Evolutionary conservation across 2,329 filamentous ascomycete species (phyloP).

Genomic region (Pestalotiopsis sp.): DNA sequence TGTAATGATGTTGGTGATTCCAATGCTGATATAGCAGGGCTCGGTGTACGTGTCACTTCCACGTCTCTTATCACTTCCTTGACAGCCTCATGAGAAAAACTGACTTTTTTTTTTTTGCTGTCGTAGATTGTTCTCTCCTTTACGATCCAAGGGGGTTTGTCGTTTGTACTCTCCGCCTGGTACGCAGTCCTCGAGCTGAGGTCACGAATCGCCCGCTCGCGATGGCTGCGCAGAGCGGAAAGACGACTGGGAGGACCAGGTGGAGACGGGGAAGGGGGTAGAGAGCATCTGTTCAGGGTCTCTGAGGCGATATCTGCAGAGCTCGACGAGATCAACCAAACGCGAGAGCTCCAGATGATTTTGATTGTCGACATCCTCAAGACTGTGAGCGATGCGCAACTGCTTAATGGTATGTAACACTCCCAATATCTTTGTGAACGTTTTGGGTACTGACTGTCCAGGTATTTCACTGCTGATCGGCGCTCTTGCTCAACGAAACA

Average conservation of each 20-base stretch:
- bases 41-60: not conserved
- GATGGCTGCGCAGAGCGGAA: not conserved
- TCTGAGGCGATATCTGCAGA: not conserved
- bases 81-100: not conserved
- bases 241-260: not conserved
- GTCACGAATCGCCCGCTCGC: not conserved
- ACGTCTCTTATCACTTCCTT: not conserved
- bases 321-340: not conserved
- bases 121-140: not conserved
- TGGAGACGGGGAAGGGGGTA: not conserved
- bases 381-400: not conserved
- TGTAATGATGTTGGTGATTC: not conserved
- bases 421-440: not conserved
- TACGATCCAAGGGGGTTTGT: not conserved
- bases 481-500: not conserved
- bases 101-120: not conserved
- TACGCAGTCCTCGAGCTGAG: not conserved
- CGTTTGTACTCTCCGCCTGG: not conserved
- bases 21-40: not conserved
- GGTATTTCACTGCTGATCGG: not conserved
- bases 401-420: not conserved
- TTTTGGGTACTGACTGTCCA: not conserved
- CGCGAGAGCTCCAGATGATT: not conserved
- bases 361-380: not conserved
- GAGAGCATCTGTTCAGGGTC: not conserved